Base-by-base conservation (phyloP, 768 basidiomycete genomes). In the Cantharellus cinnabarinus region DNA sequence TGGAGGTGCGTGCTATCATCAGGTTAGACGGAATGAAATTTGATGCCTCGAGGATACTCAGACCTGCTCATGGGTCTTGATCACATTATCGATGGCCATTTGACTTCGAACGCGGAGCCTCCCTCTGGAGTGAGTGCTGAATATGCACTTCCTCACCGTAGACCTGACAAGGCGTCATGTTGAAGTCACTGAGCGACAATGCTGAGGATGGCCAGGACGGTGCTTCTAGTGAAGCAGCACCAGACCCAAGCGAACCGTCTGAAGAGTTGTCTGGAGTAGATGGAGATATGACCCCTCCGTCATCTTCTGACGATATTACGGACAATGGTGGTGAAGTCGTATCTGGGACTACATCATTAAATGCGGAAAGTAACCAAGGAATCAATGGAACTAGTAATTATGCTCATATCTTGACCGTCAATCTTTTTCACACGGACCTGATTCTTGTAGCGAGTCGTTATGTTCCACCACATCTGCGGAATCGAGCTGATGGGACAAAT, bases 381-480 rank as follows among this genome's bases (percentile, higher is more conserved):
- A 48, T 48, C 10, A 48, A 29, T 48, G 44, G 44, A 10, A 51
- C 60, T 34, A n/a, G 14, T 52, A 56, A 50, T 53, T 57, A 52
- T 34, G 34, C 15, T 58, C 59, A 41, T 57, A 7, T 48, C 14
- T 10, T 54, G 14, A 54, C 52, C 7, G 10, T 54, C 10, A 10
- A 50, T 37, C n/a, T 15, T 51, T 3, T 5, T 61, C 37, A 44
- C 15, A n/a, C 20, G 20, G 20, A 29, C 20, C 20, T 29, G 20
- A 29, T 51, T 38, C 4, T 3, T 38, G 59, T 59, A 34, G 66
- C 73, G 48, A 56, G 59, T 3, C 74, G 76, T 35, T 95, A 94
- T 66, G 69, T 91, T n/a, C 89, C 90, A 0, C 89, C 91, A 1
- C 81, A 86, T 64, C 70, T 89, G 2, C 77, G 88, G 40, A 75